These are phyloP conservation scores for Microthlaspi erraticum DNA, from an alignment of 345 rosid species.

Conservation along the genomic window DNA sequence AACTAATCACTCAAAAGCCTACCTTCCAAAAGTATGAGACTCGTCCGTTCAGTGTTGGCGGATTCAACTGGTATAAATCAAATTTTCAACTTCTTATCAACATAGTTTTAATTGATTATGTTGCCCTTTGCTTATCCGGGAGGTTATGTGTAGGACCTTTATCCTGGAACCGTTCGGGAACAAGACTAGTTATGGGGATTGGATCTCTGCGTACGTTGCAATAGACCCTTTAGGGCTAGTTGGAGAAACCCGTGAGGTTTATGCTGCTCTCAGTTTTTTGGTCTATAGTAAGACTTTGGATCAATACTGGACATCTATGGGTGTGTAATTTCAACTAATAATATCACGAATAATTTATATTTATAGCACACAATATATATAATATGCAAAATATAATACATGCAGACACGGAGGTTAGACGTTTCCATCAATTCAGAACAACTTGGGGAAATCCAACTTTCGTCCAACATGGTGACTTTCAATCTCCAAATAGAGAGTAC, in stretches of 20 bases:
- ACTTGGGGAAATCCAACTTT: conserved; percentile 13
- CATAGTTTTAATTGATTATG: neutral
- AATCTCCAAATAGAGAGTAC: neutral
- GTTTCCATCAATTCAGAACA: conserved; percentile 17
- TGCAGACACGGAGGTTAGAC: conserved; percentile 19
- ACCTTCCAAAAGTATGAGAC: neutral
- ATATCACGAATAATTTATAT: too few relatives aligned
- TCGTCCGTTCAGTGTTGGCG: conserved; percentile 21
- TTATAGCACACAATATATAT: too few relatives aligned
- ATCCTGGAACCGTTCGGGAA: neutral
- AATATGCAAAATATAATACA: neutral
- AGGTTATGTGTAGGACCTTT: conserved; percentile 11
- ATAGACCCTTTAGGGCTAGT: conserved; percentile 22
- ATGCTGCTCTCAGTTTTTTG: conserved; percentile 23
- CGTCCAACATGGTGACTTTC: neutral
- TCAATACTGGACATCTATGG: conserved; percentile 22
- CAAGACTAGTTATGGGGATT: neutral
- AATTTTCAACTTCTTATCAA: too few relatives aligned
- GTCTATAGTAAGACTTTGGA: neutral
- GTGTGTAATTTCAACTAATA: neutral
- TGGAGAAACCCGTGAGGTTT: conserved; percentile 25
- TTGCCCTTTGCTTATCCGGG: neutral
- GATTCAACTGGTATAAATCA: conserved; percentile 27
- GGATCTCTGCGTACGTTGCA: conserved; percentile 20
- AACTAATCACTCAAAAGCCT: neutral